Percentiles rank a stretch among this genome's conserved stretches.
Conservation (phyloP, 768 basidiomycete species). For the Phaeolepiota aurea region DNA sequence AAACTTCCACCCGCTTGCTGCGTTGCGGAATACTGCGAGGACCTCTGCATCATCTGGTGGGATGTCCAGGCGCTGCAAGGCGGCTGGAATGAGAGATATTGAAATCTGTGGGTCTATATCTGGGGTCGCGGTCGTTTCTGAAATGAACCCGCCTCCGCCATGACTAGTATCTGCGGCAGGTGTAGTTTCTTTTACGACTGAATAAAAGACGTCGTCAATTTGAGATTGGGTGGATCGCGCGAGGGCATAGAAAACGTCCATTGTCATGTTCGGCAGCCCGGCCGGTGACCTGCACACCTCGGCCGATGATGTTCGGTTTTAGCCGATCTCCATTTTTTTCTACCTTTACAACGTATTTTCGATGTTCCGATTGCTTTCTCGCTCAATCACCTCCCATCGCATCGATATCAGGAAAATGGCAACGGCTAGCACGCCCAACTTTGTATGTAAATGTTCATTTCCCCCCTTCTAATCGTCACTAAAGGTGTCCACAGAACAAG, state of each 20-base stretch:
- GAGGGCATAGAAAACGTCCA: not conserved
- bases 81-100: slow-evolving; percentile 48
- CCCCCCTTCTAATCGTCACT: not conserved
- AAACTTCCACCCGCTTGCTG: slow-evolving; percentile 62
- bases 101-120: slow-evolving; percentile 33
- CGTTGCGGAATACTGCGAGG: slow-evolving; percentile 64
- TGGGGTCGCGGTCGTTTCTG: not conserved
- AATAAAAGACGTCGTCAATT: not conserved
- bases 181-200: not conserved
- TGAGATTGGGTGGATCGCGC: not conserved
- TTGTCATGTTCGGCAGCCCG: not conserved
- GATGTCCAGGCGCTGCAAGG: slow-evolving; percentile 56
- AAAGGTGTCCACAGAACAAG: slow-evolving; percentile 61
- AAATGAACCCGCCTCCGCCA: not conserved
- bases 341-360: slow-evolving; percentile 11
- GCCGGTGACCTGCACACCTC: not conserved
- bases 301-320: slow-evolving; percentile 15
- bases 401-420: slow-evolving; percentile 46
- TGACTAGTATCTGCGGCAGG: not conserved
- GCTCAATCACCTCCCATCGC: slow-evolving; percentile 20
- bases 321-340: slow-evolving; percentile 16
- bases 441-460: slow-evolving; percentile 28
- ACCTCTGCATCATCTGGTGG: slow-evolving; percentile 69
- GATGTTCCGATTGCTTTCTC: slow-evolving; percentile 31
- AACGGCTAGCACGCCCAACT: slow-evolving; percentile 48